Conservation (phyloP, 805 yeast genomes). For the Yamadazyma insecticola region DNA sequence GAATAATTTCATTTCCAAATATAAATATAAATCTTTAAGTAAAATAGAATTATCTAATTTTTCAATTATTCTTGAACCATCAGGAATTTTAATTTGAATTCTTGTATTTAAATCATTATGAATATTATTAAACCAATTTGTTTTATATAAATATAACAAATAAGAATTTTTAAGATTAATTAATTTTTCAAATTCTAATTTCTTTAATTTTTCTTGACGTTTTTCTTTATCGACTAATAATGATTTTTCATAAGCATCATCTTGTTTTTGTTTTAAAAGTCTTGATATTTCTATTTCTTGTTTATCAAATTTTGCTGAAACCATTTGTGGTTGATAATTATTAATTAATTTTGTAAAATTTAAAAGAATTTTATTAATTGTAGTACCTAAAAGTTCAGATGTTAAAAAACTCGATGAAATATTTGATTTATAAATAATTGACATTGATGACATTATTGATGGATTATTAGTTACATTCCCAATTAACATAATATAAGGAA, state of each 20-base stretch:
- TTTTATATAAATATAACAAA: slow-evolving; percentile 6
- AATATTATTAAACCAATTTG: slow-evolving; percentile 7
- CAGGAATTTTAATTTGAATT: slow-evolving; percentile 52
- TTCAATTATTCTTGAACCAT: slow-evolving; percentile 41
- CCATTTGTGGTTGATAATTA: slow-evolving; percentile 34
- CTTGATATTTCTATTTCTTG: slow-evolving; percentile 38
- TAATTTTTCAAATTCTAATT: slow-evolving; percentile 10
- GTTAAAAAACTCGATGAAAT: slow-evolving; percentile 14
- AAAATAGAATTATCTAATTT: slow-evolving; percentile 37
- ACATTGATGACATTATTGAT: slow-evolving; percentile 34
- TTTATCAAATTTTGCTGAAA: slow-evolving; percentile 33
- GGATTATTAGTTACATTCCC: slow-evolving; percentile 35
- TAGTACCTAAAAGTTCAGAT: slow-evolving; percentile 5
- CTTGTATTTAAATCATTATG: slow-evolving; percentile 15
- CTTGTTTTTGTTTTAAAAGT: slow-evolving; percentile 37
- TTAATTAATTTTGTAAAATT: slow-evolving; percentile 22
- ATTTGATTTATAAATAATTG: slow-evolving; percentile 31
- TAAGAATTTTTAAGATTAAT: slow-evolving; percentile 6
- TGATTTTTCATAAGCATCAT: slow-evolving; percentile 38
- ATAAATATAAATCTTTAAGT: slow-evolving; percentile 45
- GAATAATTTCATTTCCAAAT: slow-evolving; percentile 40
- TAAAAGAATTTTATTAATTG: slow-evolving; percentile 20
- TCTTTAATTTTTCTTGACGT: slow-evolving; percentile 35
- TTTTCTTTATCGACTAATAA: slow-evolving; percentile 50
- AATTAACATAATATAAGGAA: slow-evolving; percentile 35